A percentile compares a stretch with the other conserved stretches of the same genome.
Evolutionary conservation across 768 basidiomycete species (phyloP).

Genomic region (Rhodotorula babjevae): DNA sequence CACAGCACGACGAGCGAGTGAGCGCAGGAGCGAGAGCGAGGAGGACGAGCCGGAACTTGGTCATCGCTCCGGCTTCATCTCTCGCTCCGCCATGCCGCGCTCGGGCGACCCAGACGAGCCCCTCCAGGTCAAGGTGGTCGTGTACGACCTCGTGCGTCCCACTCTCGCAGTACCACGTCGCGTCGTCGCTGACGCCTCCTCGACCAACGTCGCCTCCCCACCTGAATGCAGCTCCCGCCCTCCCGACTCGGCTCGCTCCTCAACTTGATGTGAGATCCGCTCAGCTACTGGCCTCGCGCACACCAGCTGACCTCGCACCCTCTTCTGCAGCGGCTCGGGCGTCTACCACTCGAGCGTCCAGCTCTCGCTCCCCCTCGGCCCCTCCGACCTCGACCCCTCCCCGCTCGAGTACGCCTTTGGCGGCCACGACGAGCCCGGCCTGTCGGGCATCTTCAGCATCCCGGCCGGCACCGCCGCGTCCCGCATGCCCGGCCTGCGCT

Average conservation of each 20-base stretch:
- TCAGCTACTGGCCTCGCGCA: too few relatives aligned
- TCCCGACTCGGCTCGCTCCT: constrained; percentile 15
- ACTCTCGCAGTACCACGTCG: neutral
- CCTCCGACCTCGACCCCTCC: constrained; percentile 8
- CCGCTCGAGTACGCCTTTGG: constrained; percentile 29
- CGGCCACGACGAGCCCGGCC: constrained; percentile 16
- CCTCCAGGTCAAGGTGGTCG: constrained; percentile 10
- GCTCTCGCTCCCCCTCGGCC: constrained; percentile 25
- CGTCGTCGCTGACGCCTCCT: neutral
- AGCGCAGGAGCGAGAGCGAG: neutral
- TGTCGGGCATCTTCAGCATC: constrained; percentile 19
- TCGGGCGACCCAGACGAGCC: neutral
- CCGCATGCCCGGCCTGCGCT: constrained; percentile 28
- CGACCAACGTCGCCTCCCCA: too few relatives aligned
- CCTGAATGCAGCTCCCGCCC: constrained; percentile 21
- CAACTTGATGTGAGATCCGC: constrained; percentile 9
- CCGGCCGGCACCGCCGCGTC: constrained; percentile 19
- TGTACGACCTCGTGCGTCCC: constrained; percentile 30
- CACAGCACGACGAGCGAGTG: too few relatives aligned
- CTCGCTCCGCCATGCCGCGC: neutral
- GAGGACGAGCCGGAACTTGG: neutral
- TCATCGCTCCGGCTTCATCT: neutral
- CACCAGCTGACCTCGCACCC: too few relatives aligned
- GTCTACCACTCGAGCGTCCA: constrained; percentile 31
- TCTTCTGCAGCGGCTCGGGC: neutral